Percentiles rank a stretch among this genome's conserved stretches.
phyloP scores from a whole-genome alignment of 352 stramenopile species.

The Globisporangium solare region DNA sequence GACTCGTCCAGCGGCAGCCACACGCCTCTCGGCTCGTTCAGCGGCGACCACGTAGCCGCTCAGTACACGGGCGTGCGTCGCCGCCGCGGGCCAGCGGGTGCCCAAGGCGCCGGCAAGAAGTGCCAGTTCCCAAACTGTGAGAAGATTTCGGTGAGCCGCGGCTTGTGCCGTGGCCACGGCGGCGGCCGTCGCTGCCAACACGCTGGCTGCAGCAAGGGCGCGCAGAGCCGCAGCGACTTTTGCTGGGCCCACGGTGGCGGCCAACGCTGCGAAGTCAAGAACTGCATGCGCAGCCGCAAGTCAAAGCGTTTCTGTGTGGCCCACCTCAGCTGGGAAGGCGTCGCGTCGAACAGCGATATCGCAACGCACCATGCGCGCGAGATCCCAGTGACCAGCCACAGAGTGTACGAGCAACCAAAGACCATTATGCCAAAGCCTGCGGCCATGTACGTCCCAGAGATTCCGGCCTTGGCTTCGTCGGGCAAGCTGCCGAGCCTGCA shows the following conservation, averaged over 20 bases:
- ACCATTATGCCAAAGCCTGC: slow-evolving; percentile 22
- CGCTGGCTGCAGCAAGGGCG: slow-evolving; percentile 39
- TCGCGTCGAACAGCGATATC: neutral
- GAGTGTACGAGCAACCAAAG: slow-evolving; percentile 20
- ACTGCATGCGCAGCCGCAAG: slow-evolving; percentile 58
- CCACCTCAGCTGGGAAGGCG: slow-evolving; percentile 41
- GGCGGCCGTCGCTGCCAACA: slow-evolving; percentile 53
- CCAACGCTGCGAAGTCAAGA: slow-evolving; percentile 53
- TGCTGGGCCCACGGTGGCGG: slow-evolving; percentile 65
- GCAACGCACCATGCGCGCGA: neutral
- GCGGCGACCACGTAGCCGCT: neutral
- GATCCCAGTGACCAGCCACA: neutral
- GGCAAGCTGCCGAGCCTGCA: slow-evolving; percentile 37
- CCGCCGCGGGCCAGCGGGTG: slow-evolving; percentile 27
- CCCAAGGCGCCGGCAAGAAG: slow-evolving; percentile 39
- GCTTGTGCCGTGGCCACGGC: slow-evolving; percentile 54
- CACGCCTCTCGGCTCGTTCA: neutral
- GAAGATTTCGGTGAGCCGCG: slow-evolving; percentile 59
- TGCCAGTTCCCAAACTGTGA: slow-evolving; percentile 48
- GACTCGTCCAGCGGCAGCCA: slow-evolving; percentile 22
- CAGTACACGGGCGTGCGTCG: slow-evolving; percentile 13
- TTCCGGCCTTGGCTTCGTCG: slow-evolving; percentile 10
- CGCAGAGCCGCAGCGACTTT: slow-evolving; percentile 53
- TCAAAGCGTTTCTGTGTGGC: slow-evolving; percentile 59
- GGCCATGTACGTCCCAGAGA: slow-evolving; percentile 4